Evolutionary conservation across 192 early-diverging fungal genomes (phyloP).

Genomic region (Podila epigama): DNA sequence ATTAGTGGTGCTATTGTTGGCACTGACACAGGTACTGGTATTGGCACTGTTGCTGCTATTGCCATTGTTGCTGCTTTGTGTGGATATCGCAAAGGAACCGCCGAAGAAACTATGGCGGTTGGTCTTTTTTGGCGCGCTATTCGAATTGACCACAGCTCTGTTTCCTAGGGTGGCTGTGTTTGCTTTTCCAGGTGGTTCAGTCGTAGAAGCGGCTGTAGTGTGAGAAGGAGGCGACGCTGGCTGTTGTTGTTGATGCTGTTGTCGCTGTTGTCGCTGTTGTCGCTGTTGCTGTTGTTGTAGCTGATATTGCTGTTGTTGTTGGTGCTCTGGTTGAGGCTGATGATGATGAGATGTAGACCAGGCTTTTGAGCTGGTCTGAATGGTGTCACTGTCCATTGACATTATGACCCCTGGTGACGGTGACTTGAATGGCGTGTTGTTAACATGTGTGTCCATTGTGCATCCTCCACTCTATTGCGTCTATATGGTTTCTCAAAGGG

Average conservation of each 20-base stretch:
- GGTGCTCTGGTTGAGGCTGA: slow-evolving; percentile 1
- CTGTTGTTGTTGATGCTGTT: not conserved
- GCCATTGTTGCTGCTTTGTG: not conserved
- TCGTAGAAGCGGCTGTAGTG: not conserved
- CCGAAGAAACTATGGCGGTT: not conserved
- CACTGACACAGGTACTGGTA: not conserved
- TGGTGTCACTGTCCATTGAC: not conserved
- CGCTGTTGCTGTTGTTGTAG: not conserved
- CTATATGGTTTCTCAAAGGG: not conserved
- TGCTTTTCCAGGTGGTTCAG: not conserved
- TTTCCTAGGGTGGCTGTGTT: not conserved
- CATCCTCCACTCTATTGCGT: not conserved
- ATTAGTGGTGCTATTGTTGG: not conserved
- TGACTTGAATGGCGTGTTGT: not conserved
- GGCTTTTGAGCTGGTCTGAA: not conserved
- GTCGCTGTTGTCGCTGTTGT: not conserved
- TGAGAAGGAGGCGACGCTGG: not conserved
- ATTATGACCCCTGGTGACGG: not conserved
- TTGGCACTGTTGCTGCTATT: not conserved
- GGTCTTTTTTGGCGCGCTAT: not conserved
- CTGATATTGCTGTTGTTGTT: not conserved
- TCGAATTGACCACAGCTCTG: not conserved
- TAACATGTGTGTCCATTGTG: not conserved
- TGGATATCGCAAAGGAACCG: not conserved
- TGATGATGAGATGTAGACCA: not conserved